A percentile compares a stretch with the other conserved stretches of the same genome.
Evolutionary conservation across 169 alveolate species (phyloP).

Genomic region (Plasmodium malariae): DNA sequence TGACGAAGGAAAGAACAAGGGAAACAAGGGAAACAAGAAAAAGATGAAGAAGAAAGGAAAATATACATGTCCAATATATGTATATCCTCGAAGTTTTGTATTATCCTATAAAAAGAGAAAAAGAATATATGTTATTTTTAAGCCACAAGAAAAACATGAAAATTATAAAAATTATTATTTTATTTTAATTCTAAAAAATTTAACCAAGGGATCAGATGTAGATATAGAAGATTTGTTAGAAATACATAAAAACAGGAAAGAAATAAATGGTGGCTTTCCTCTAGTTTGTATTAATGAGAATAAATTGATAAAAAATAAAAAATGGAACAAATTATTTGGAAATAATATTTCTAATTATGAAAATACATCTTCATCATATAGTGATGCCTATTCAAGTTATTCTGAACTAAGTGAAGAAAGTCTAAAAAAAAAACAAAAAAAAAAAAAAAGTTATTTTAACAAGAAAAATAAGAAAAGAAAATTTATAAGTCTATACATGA

Average conservation of each 20-base stretch:
- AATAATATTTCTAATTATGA: constrained; percentile 44
- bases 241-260: constrained; percentile 21
- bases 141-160: constrained; percentile 50
- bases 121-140: constrained; percentile 47
- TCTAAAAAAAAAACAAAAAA: constrained; percentile 48
- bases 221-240: constrained; percentile 37
- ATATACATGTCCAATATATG: constrained; percentile 50
- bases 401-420: constrained; percentile 51
- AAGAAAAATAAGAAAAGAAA: constrained; percentile 55
- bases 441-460: constrained; percentile 26
- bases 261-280: constrained; percentile 32
- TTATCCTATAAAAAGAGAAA: constrained; percentile 39
- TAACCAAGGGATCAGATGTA: constrained; percentile 53
- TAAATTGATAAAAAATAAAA: constrained; percentile 33
- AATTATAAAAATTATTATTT: constrained; percentile 67
- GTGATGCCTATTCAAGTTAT: constrained; percentile 28
- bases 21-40: neutral
- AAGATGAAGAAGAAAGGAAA: constrained; percentile 12
- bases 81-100: constrained; percentile 30
- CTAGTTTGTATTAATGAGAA: constrained; percentile 51
- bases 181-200: constrained; percentile 19
- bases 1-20: neutral
- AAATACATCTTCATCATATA: constrained; percentile 35
- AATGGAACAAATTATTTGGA: constrained; percentile 28
- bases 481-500: constrained; percentile 16